Conservation (phyloP, 441 rosid species). For the Monsonia emarginata region DNA sequence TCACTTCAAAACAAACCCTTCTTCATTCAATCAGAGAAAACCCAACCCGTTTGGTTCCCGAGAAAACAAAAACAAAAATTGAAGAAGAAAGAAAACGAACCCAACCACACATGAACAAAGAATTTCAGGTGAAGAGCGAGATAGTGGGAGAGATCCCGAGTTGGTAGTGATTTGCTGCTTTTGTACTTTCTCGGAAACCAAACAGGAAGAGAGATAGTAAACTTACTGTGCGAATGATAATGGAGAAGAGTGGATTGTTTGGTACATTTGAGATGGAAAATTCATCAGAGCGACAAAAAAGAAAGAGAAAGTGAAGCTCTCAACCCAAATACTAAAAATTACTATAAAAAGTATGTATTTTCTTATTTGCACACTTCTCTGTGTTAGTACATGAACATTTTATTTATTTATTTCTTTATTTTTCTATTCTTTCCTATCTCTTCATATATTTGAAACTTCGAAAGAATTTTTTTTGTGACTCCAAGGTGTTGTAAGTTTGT, state of each 20-base stretch:
- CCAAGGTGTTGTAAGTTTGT: no score
- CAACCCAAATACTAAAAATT: background rate
- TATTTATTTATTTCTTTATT: no score
- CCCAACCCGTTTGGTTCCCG: slow-evolving; percentile 6
- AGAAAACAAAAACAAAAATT: background rate
- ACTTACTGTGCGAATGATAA: background rate
- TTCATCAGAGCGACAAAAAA: background rate
- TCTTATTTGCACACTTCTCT: background rate
- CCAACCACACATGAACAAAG: background rate
- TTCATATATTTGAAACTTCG: no score
- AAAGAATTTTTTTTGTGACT: no score
- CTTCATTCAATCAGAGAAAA: background rate
- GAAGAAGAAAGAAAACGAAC: slow-evolving; percentile 9
- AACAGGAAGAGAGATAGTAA: slow-evolving; percentile 12
- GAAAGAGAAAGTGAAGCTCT: background rate
- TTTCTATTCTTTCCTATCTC: no score
- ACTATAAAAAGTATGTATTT: background rate
- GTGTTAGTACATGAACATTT: background rate
- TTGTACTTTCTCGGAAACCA: slow-evolving; percentile 26
- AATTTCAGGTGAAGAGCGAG: slow-evolving; percentile 11
- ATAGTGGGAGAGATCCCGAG: slow-evolving; percentile 29
- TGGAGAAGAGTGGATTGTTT: background rate
- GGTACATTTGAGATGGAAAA: background rate
- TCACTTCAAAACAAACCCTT: background rate
- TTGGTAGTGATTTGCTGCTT: slow-evolving; percentile 24